Conservation (phyloP, 495 filamentous ascomycete species). For the Trichocladium antarcticum region DNA sequence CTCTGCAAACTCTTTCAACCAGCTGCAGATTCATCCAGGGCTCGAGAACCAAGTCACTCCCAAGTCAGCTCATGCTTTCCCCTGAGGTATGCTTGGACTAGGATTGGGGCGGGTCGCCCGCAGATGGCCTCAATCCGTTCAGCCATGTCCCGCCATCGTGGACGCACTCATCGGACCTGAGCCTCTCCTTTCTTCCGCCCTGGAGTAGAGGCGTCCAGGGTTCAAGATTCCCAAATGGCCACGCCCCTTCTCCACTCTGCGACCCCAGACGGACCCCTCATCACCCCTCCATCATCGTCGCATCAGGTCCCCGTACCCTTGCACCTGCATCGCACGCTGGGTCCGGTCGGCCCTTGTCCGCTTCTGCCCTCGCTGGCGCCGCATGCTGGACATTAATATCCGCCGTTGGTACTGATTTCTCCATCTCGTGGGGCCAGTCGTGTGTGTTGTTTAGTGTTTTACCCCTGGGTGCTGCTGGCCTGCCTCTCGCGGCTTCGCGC, state of each 20-base stretch:
- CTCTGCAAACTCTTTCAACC: no score
- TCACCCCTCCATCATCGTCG: conserved; percentile 27
- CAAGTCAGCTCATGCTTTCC: no score
- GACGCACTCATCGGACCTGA: no score
- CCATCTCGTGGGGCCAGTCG: background rate
- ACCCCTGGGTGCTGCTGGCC: conserved; percentile 8
- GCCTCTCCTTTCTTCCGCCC: no score
- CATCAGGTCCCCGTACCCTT: conserved; percentile 25
- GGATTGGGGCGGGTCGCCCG: background rate
- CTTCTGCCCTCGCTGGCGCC: conserved; percentile 1
- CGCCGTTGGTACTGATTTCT: conserved; percentile 22
- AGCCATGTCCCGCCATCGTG: no score
- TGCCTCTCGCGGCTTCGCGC: conserved; percentile 14
- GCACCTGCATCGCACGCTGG: conserved; percentile 19
- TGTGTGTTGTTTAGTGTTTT: conserved; percentile 20
- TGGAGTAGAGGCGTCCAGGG: background rate
- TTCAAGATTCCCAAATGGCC: conserved; percentile 12
- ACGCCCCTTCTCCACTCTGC: conserved; percentile 16
- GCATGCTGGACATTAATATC: conserved; percentile 23
- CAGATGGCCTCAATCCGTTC: no score
- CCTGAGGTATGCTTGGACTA: no score
- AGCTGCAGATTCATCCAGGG: no score
- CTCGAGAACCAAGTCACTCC: no score
- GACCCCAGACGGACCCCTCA: conserved; percentile 18
- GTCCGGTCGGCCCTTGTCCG: background rate